Percentiles rank a stretch among this genome's conserved stretches.
phyloP scores from a whole-genome alignment of 116 monocot species.

The Phalaenopsis hybrid region DNA sequence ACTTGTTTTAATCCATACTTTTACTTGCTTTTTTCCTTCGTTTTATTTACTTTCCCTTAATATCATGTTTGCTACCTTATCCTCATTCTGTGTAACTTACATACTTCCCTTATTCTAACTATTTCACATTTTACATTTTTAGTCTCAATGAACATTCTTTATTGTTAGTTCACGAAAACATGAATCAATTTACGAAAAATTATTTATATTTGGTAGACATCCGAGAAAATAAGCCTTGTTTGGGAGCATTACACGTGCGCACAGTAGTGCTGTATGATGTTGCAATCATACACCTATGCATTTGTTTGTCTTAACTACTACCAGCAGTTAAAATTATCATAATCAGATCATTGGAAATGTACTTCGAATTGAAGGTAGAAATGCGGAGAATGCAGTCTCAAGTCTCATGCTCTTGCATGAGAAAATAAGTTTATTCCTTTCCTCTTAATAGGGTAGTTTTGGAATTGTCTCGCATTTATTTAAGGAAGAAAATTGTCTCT shows the following conservation, averaged over 20 bases:
- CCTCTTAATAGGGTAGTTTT: background rate
- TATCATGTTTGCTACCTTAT: background rate
- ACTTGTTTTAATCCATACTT: background rate
- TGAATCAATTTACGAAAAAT: background rate
- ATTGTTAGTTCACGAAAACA: background rate
- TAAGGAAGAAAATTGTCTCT: background rate
- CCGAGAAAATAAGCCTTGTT: background rate
- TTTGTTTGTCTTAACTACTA: background rate
- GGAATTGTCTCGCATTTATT: background rate
- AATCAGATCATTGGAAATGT: background rate
- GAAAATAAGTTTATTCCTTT: background rate
- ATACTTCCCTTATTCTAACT: background rate
- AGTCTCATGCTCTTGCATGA: background rate
- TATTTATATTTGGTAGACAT: no score
- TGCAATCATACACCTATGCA: background rate
- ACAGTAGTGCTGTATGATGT: background rate
- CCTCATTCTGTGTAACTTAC: background rate
- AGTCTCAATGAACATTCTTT: background rate
- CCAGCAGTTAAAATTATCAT: background rate
- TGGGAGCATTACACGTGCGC: background rate
- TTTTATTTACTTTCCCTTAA: background rate
- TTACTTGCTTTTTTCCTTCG: background rate
- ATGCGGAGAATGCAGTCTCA: background rate
- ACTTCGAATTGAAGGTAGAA: background rate
- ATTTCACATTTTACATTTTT: background rate